Evolutionary conservation across 148 eudicot genomes (phyloP).

Genomic region (Camellia sinensis): DNA sequence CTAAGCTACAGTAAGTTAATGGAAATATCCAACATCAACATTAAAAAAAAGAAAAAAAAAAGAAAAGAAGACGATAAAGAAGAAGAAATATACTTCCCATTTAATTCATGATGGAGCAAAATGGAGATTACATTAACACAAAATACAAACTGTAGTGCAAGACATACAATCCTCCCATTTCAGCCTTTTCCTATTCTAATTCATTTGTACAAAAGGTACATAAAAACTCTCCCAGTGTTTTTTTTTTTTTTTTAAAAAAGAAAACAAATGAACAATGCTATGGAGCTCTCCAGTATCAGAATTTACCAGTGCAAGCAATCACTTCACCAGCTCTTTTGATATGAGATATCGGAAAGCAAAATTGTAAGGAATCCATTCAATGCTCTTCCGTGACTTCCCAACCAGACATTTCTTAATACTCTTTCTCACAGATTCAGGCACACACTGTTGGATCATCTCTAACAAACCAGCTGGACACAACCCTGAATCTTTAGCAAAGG

Average conservation of each 20-base stretch:
- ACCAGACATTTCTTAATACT: slow-evolving; percentile 62
- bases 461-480: slow-evolving; percentile 51
- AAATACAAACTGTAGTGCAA: background rate
- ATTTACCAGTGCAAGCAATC: slow-evolving; percentile 5
- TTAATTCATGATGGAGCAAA: background rate
- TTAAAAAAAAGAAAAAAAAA: too few relatives aligned
- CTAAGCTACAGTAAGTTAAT: too few relatives aligned
- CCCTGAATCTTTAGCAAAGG: slow-evolving; percentile 71
- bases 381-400: slow-evolving; percentile 59
- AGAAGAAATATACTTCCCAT: background rate
- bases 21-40: too few relatives aligned
- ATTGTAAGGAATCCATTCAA: slow-evolving; percentile 80
- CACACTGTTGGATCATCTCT: slow-evolving; percentile 73
- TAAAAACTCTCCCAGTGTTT: background rate
- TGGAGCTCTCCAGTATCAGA: background rate
- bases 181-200: slow-evolving; percentile 4
- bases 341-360: slow-evolving; percentile 82
- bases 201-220: slow-evolving; percentile 3
- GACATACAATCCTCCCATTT: slow-evolving; percentile 4
- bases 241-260: too few relatives aligned
- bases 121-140: slow-evolving; percentile 12
- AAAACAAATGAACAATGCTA: too few relatives aligned
- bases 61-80: background rate
- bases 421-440: slow-evolving; percentile 70
- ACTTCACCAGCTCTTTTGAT: slow-evolving; percentile 64